Evolutionary conservation across 371 early-diverging fungal species (phyloP).

Genomic region (Lichtheimia hyalospora): DNA sequence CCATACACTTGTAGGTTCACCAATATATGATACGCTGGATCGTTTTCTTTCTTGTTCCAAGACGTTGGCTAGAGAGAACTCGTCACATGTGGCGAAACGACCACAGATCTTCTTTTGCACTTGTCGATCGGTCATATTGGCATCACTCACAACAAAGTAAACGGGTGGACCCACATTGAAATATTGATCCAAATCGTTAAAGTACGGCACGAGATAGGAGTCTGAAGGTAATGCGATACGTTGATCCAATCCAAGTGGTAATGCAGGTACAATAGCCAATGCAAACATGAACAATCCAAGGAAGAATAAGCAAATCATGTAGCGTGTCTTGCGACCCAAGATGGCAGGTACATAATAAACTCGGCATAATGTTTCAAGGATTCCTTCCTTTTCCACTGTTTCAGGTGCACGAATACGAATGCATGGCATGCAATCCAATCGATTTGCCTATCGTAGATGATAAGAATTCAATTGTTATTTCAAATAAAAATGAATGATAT

Average conservation of each 20-base stretch:
- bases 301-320: slow-evolving; percentile 49
- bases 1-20: slow-evolving; percentile 72
- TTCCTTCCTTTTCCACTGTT: slow-evolving; percentile 52
- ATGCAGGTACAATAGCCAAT: slow-evolving; percentile 49
- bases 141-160: slow-evolving; percentile 68
- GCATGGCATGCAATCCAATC: slow-evolving; percentile 70
- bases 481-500: neutral
- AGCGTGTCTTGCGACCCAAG: slow-evolving; percentile 49
- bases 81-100: slow-evolving; percentile 60
- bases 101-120: slow-evolving; percentile 67
- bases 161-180: slow-evolving; percentile 77
- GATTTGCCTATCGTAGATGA: slow-evolving; percentile 36
- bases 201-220: slow-evolving; percentile 72
- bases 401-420: slow-evolving; percentile 55
- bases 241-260: slow-evolving; percentile 70
- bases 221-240: slow-evolving; percentile 70
- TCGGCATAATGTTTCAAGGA: slow-evolving; percentile 47
- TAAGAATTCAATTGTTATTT: neutral
- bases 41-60: slow-evolving; percentile 74
- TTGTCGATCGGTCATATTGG: slow-evolving; percentile 48
- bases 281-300: slow-evolving; percentile 56
- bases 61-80: slow-evolving; percentile 58
- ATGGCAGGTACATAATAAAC: slow-evolving; percentile 62
- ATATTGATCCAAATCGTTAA: slow-evolving; percentile 65
- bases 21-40: slow-evolving; percentile 62